Percentiles rank a stretch among this genome's conserved stretches.
phyloP scores from a whole-genome alignment of 2,329 filamentous ascomycete species.

The Reticulascus tulasneorum region DNA sequence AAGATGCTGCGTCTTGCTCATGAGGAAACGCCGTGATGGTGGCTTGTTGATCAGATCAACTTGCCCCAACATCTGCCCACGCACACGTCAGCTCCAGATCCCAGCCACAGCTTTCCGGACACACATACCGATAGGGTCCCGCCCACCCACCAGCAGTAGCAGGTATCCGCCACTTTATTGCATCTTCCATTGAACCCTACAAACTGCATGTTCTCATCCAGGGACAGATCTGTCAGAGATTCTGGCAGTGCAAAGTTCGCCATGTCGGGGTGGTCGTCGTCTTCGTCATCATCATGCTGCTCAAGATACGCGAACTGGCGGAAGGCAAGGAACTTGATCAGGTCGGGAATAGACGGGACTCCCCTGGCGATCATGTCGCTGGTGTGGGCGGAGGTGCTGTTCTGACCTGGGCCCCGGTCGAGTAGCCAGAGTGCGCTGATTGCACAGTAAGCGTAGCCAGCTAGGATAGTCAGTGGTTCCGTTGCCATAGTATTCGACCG shows the following conservation, averaged over 20 bases:
- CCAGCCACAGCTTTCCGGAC: too few species aligned
- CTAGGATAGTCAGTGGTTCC: slow-evolving; percentile 35
- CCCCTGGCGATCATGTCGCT: slow-evolving; percentile 30
- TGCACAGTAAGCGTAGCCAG: slow-evolving; percentile 88
- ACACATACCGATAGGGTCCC: slow-evolving; percentile 53
- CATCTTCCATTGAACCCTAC: slow-evolving; percentile 85
- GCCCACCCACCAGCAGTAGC: slow-evolving; percentile 90
- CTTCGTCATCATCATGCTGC: slow-evolving; percentile 39
- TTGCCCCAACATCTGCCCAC: slow-evolving; percentile 52
- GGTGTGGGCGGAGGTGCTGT: slow-evolving; percentile 26
- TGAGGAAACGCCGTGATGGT: slow-evolving; percentile 70
- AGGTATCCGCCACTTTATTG: slow-evolving; percentile 92
- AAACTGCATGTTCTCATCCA: slow-evolving; percentile 33
- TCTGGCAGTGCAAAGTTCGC: slow-evolving; percentile 25
- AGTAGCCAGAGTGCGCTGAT: slow-evolving; percentile 74
- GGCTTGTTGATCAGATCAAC: slow-evolving; percentile 53
- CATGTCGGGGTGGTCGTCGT: slow-evolving; percentile 29
- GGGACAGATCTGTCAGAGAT: slow-evolving; percentile 28
- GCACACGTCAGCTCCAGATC: slow-evolving; percentile 14
- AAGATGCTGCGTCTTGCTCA: slow-evolving; percentile 80
- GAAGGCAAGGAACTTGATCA: slow-evolving; percentile 55
- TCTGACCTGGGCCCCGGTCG: slow-evolving; percentile 49
- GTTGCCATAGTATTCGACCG: slow-evolving; percentile 3
- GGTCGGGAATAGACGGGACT: slow-evolving; percentile 23
- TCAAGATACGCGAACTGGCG: slow-evolving; percentile 61